phyloP scores from a whole-genome alignment of 257 asterid species.

The Forsythia viridissima region DNA sequence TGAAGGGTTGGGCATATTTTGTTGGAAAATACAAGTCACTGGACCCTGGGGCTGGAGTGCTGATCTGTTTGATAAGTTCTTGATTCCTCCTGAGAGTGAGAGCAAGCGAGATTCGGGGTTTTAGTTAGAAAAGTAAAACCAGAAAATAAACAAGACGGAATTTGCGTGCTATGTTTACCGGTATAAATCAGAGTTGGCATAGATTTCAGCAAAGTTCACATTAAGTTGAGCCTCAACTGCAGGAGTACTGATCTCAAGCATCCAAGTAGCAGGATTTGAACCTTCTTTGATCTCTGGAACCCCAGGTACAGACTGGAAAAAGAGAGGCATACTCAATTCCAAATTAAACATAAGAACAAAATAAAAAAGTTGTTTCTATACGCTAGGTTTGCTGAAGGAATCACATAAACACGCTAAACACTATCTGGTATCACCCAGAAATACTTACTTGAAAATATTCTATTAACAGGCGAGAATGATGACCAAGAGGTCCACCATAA shows the following conservation, averaged over 20 bases:
- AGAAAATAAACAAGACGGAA: background rate
- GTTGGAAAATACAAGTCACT: slow-evolving; percentile 57
- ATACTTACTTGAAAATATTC: slow-evolving; percentile 73
- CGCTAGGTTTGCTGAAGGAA: background rate
- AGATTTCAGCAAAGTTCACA: slow-evolving; percentile 72
- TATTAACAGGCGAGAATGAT: slow-evolving; percentile 56
- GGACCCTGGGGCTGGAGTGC: slow-evolving; percentile 68
- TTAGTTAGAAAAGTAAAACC: background rate
- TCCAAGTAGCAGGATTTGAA: slow-evolving; percentile 87
- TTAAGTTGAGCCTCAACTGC: slow-evolving; percentile 70
- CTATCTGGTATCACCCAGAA: background rate
- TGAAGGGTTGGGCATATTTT: slow-evolving; percentile 58
- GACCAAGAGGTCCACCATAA: slow-evolving; percentile 82
- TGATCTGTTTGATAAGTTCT: slow-evolving; percentile 63
- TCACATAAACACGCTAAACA: background rate
- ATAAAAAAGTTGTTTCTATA: background rate
- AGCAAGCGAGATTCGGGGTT: background rate
- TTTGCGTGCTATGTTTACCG: slow-evolving; percentile 40
- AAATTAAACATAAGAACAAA: background rate
- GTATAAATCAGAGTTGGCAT: slow-evolving; percentile 67
- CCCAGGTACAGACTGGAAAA: slow-evolving; percentile 66
- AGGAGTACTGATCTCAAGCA: slow-evolving; percentile 74
- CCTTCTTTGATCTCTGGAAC: slow-evolving; percentile 76
- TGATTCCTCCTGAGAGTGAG: slow-evolving; percentile 62
- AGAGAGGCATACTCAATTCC: slow-evolving; percentile 15